phyloP scores from a whole-genome alignment of 2,329 filamentous ascomycete species.

The Fonsecaea monophora region DNA sequence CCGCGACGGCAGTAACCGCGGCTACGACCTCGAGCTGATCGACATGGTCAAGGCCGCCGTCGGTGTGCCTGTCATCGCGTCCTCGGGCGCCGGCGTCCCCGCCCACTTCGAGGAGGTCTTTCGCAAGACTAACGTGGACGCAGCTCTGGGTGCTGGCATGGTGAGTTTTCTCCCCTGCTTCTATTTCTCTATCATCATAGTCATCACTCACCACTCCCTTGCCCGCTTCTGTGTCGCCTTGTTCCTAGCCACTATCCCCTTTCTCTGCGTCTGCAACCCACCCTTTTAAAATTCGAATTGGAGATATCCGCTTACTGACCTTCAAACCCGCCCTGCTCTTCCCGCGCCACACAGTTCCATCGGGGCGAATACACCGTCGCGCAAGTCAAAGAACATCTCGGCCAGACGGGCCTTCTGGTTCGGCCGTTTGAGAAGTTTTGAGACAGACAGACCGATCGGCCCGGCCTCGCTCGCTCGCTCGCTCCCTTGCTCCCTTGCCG shows the following conservation, averaged over 20 bases:
- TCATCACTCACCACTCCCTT: background rate
- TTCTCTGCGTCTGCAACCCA: background rate
- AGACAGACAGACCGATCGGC: no score
- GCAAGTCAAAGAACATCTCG: conserved; percentile 87
- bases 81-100: conserved; percentile 87
- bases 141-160: conserved; percentile 93
- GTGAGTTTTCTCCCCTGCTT: conserved; percentile 52
- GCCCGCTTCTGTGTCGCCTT: no score
- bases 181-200: background rate
- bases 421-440: conserved; percentile 72
- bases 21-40: conserved; percentile 93
- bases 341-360: conserved; percentile 69
- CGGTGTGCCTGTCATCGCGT: conserved; percentile 92
- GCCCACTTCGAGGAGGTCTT: conserved; percentile 92
- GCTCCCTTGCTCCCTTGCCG: no score
- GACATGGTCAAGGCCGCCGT: conserved; percentile 84
- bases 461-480: background rate
- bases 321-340: background rate
- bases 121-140: conserved; percentile 81
- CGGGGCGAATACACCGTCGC: conserved; percentile 91
- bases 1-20: conserved; percentile 90
- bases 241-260: background rate
- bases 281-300: no score
- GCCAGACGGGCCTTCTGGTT: conserved; percentile 74
- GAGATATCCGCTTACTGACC: no score